Percentiles rank a stretch among this genome's conserved stretches.
These are phyloP conservation scores for Teunomyces cretensis DNA, from an alignment of 805 yeast species.

Conservation along the genomic window DNA sequence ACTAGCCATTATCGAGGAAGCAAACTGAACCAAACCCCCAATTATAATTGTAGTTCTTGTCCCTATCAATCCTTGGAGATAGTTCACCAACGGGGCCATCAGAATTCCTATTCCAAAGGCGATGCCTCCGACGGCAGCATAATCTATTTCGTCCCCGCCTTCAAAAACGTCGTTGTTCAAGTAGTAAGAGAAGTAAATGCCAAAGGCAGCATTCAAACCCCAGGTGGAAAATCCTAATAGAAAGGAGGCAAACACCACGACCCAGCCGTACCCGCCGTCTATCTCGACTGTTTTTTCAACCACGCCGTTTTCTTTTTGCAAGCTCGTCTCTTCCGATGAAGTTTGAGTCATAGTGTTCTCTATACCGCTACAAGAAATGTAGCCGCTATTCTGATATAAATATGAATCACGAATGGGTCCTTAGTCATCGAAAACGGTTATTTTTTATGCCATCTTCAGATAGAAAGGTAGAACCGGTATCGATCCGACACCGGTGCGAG, in stretches of 20 bases:
- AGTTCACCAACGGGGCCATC: conserved; percentile 50
- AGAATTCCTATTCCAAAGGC: conserved; percentile 59
- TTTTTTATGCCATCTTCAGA: too few relatives aligned
- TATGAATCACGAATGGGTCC: too few relatives aligned
- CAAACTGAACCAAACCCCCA: conserved; percentile 53
- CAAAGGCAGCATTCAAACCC: conserved; percentile 73
- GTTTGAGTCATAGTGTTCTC: not conserved
- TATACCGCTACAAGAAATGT: too few relatives aligned
- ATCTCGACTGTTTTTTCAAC: conserved; percentile 2
- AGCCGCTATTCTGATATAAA: too few relatives aligned
- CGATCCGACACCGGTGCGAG: too few relatives aligned
- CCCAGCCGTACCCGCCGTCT: conserved; percentile 74
- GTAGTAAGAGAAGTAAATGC: conserved; percentile 61
- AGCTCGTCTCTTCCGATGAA: not conserved
- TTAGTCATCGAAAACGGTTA: too few relatives aligned
- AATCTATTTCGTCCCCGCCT: conserved; percentile 58
- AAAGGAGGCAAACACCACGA: conserved; percentile 50
- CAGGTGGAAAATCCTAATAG: conserved; percentile 60
- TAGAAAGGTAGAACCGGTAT: too few relatives aligned
- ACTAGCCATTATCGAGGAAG: conserved; percentile 60
- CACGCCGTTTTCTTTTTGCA: not conserved
- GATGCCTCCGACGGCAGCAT: conserved; percentile 67
- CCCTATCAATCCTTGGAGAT: conserved; percentile 44
- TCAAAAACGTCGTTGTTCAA: conserved; percentile 48
- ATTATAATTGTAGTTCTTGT: conserved; percentile 38